phyloP scores from a whole-genome alignment of 1,139 yeast species.

The Yamadazyma buinensis region DNA sequence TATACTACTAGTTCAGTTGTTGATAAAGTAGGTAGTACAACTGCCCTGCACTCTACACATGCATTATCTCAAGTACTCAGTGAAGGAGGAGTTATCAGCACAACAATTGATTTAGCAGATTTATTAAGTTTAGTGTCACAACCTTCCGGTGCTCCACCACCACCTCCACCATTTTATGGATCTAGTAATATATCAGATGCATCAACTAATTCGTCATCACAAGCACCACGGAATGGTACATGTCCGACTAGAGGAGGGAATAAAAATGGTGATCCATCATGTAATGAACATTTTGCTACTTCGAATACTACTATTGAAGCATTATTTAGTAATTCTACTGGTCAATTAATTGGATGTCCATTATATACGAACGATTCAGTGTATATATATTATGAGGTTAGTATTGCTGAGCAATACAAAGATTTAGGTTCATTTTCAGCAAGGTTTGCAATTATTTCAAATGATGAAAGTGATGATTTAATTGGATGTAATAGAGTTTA shows the following conservation, averaged over 20 bases:
- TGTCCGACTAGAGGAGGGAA: too few species aligned
- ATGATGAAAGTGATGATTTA: conserved; percentile 28
- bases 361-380: conserved; percentile 38
- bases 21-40: too few species aligned
- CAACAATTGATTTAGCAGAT: not conserved
- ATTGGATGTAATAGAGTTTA: conserved; percentile 48
- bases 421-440: conserved; percentile 43
- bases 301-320: conserved; percentile 18
- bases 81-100: not conserved
- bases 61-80: too few species aligned
- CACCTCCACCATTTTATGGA: too few species aligned
- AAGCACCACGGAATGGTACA: too few species aligned
- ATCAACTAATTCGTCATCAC: too few species aligned
- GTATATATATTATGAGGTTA: conserved; percentile 36
- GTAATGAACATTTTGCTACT: conserved; percentile 12
- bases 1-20: too few species aligned
- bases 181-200: too few species aligned
- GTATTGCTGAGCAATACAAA: conserved; percentile 29
- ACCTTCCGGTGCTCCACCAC: too few species aligned
- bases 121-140: not conserved
- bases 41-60: too few species aligned
- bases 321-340: conserved; percentile 25
- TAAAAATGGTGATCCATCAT: too few species aligned
- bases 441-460: conserved; percentile 35
- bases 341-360: conserved; percentile 37